Conservation (phyloP, 208 protist genomes). For the Trypanosoma conorhini region DNA sequence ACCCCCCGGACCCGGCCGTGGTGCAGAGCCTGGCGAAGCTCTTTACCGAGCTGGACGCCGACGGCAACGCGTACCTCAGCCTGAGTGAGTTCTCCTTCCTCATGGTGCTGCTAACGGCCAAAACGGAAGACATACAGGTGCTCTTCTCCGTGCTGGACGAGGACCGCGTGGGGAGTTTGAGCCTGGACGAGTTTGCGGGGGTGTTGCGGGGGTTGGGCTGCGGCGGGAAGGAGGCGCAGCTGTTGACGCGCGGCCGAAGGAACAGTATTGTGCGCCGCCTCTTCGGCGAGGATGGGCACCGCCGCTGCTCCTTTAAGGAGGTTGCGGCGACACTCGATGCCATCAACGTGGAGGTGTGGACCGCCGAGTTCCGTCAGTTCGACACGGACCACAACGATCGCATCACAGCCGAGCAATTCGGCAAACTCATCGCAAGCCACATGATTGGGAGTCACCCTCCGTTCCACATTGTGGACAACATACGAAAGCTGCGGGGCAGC, state of each 20-base stretch:
- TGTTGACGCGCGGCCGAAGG: slow-evolving; percentile 37
- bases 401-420: slow-evolving; percentile 77
- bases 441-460: slow-evolving; percentile 85
- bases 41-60: slow-evolving; percentile 77
- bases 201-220: slow-evolving; percentile 70
- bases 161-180: slow-evolving; percentile 48
- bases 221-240: slow-evolving; percentile 32
- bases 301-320: slow-evolving; percentile 49
- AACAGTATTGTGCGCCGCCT: slow-evolving; percentile 64
- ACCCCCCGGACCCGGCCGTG: slow-evolving; percentile 21
- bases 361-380: slow-evolving; percentile 78
- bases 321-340: slow-evolving; percentile 48
- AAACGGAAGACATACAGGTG: slow-evolving; percentile 44
- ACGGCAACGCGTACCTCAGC: slow-evolving; percentile 76
- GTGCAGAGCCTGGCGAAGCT: slow-evolving; percentile 44
- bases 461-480: slow-evolving; percentile 80
- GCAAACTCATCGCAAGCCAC: slow-evolving; percentile 71
- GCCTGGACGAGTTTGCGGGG: slow-evolving; percentile 68
- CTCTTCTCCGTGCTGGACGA: slow-evolving; percentile 71
- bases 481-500: slow-evolving; percentile 60
- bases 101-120: slow-evolving; percentile 74
- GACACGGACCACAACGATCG: slow-evolving; percentile 45
- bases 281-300: slow-evolving; percentile 49
- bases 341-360: slow-evolving; percentile 77
- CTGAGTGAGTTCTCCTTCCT: slow-evolving; percentile 84